Conservation (phyloP, 805 yeast species). For the Suhomyces canberraensis region DNA sequence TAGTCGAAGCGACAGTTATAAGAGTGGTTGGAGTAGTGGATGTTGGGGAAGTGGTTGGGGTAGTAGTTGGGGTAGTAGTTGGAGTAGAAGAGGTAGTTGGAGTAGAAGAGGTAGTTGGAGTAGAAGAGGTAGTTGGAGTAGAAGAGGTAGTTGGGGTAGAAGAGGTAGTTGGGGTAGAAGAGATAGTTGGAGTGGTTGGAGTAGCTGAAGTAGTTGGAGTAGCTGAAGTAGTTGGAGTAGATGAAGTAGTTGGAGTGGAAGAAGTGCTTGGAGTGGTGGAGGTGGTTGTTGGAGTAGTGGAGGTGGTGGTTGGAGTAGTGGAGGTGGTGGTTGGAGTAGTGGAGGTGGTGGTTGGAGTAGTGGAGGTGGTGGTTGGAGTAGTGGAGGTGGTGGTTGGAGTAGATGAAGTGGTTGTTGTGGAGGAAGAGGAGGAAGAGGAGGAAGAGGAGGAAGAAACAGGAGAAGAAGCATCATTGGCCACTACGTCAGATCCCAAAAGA, state of each 20-base stretch:
- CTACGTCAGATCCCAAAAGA: conserved; percentile 10
- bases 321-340: too few species aligned
- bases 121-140: too few species aligned
- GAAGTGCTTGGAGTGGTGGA: too few species aligned
- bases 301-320: background rate
- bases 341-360: too few species aligned
- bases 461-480: conserved; percentile 5
- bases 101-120: conserved; percentile 4
- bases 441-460: background rate
- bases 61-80: conserved; percentile 4
- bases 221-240: conserved; percentile 4
- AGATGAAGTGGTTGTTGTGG: background rate
- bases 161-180: conserved; percentile 3
- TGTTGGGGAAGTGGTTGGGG: conserved; percentile 2
- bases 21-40: conserved; percentile 8
- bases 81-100: conserved; percentile 7
- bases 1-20: conserved; percentile 9
- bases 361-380: too few species aligned
- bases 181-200: conserved; percentile 3
- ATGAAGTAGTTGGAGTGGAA: background rate
- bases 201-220: conserved; percentile 5
- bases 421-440: conserved; percentile 1
- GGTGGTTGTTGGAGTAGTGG: conserved; percentile 6
- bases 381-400: background rate
- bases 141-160: too few species aligned